These are phyloP conservation scores for Phytophthora colocasiae DNA, from an alignment of 352 stramenopile species.

Conservation along the genomic window DNA sequence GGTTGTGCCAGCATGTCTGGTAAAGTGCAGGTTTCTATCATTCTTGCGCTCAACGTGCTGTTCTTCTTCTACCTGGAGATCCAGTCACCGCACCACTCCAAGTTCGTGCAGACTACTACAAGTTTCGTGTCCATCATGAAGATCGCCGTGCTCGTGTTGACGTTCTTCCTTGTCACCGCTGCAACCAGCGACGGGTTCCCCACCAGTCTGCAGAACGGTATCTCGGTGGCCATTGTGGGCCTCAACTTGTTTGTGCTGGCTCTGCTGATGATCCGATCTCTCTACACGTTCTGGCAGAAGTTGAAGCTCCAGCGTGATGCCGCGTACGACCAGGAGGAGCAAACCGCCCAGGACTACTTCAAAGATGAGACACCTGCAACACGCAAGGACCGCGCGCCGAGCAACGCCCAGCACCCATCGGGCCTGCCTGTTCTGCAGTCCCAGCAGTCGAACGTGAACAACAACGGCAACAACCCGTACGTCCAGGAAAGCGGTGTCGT, in stretches of 20 bases:
- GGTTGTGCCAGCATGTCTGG: conserved; percentile 62
- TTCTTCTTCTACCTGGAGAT: conserved; percentile 84
- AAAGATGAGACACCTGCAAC: conserved; percentile 65
- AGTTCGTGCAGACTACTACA: conserved; percentile 76
- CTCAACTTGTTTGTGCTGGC: conserved; percentile 76
- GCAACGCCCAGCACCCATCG: conserved; percentile 28
- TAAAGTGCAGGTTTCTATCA: conserved; percentile 59
- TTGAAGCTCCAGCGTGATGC: conserved; percentile 71
- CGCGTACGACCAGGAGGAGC: conserved; percentile 65
- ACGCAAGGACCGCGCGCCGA: conserved; percentile 37
- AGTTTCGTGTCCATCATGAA: conserved; percentile 84
- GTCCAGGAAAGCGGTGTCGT: conserved; percentile 40
- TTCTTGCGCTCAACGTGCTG: conserved; percentile 62
- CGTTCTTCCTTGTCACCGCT: conserved; percentile 75
- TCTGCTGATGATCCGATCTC: conserved; percentile 67
- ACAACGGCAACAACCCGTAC: conserved; percentile 46
- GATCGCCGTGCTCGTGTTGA: conserved; percentile 74
- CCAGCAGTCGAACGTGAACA: conserved; percentile 37
- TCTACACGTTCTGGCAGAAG: conserved; percentile 82
- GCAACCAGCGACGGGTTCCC: conserved; percentile 63
- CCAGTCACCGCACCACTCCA: conserved; percentile 70
- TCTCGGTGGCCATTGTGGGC: conserved; percentile 72
- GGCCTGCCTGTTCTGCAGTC: conserved; percentile 28
- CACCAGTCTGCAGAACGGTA: conserved; percentile 67
- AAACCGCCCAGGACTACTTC: conserved; percentile 69